Percentiles rank a stretch among this genome's conserved stretches.
Conservation (phyloP, 257 asterid species). For the Solanum sejunctum region DNA sequence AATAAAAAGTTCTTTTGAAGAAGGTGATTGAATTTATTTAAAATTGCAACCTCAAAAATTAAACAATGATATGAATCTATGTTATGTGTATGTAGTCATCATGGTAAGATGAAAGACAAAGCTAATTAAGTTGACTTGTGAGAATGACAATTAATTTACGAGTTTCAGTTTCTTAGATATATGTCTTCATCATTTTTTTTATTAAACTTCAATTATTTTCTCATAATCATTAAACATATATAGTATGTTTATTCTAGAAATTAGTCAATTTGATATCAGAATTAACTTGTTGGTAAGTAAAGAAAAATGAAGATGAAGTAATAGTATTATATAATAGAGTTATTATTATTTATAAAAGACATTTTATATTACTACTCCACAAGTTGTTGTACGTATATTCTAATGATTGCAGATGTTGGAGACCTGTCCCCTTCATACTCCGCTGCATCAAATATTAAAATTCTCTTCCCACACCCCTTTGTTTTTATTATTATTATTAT, state of each 20-base stretch:
- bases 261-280: neutral
- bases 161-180: neutral
- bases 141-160: neutral
- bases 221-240: neutral
- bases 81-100: neutral
- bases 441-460: neutral
- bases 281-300: too few species aligned
- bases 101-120: neutral
- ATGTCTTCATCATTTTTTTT: neutral
- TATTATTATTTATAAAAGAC: neutral
- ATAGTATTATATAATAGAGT: too few species aligned
- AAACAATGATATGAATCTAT: neutral
- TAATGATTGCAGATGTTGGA: constrained; percentile 44
- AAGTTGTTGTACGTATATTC: neutral
- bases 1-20: too few species aligned
- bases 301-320: neutral
- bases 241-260: neutral
- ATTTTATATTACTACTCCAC: neutral
- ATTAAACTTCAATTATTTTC: neutral
- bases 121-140: neutral
- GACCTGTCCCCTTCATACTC: constrained; percentile 24
- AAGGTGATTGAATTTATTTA: neutral
- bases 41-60: neutral
- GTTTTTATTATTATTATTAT: neutral
- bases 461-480: neutral